Evolutionary conservation across 495 filamentous ascomycete genomes (phyloP), one percentile per base, ranked within the genome.

Genomic region (Neurospora tetrasperma): DNA sequence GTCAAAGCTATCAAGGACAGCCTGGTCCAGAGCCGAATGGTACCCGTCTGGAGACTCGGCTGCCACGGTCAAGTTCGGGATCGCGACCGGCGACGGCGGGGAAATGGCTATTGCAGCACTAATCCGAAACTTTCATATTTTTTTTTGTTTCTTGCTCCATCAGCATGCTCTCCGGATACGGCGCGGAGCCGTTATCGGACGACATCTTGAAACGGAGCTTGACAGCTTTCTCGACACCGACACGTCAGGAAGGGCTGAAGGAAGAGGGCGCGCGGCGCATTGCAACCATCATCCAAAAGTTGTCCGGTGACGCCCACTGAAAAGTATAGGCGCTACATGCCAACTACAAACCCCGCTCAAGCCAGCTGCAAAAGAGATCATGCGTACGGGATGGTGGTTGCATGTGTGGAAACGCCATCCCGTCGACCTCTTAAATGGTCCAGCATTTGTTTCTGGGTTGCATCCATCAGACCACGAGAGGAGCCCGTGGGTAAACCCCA

Each of bases 321-420:
- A 62, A 62, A 66, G 54, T 27, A 66, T 27, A 66, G 54, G 54
- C 54, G 14, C 54, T 35, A 62, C 54, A 31, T 74, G 59, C 70
- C 62, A 74, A 70, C 71, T 72, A 39, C 71, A 70, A 72, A 72
- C 76, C 75, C 76, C 54, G 72, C 74, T 71, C 43, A 71, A 69
- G 73, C 76, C 69, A 74, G 44, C 74, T 76, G 76, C 73, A 75
- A 73, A 75, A 72, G 71, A 72, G 18, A 78, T 78, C 76, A 78
- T 78, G 76, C 75, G 75, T 69, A 39, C 69, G 42, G 20, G 48
- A 68, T 72, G 54, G 46, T 75, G 76, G 74, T 72, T 77, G 76
- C 74, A 70, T 78, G 71, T 70, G 74, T 71, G 72, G 72, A 42
- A 62, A 75, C 71, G 41, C 23, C 38, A 70, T 72, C 44, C 20